phyloP scores from a whole-genome alignment of 805 yeast genomes.

The Schwanniomyces sp. region DNA sequence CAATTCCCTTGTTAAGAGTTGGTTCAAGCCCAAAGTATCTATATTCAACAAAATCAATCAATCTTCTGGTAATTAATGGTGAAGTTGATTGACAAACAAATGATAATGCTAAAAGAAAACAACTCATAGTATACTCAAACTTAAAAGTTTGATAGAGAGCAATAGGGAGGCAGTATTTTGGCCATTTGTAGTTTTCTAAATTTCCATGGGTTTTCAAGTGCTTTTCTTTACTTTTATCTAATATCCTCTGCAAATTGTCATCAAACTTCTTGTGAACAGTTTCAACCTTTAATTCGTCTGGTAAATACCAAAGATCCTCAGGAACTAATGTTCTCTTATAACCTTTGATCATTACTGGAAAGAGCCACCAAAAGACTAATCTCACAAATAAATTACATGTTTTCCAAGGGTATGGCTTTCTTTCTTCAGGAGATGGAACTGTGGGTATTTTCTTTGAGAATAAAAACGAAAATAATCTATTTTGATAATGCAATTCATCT shows the following conservation, averaged over 20 bases:
- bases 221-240: constrained; percentile 18
- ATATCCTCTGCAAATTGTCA: constrained; percentile 17
- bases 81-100: constrained; percentile 55
- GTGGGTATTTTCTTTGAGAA: constrained; percentile 52
- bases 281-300: constrained; percentile 37
- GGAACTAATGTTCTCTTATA: constrained; percentile 37
- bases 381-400: constrained; percentile 37
- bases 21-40: constrained; percentile 43
- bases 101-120: constrained; percentile 42
- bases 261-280: constrained; percentile 31
- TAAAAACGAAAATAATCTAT: constrained; percentile 50
- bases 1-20: constrained; percentile 62
- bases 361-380: constrained; percentile 39
- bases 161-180: constrained; percentile 33
- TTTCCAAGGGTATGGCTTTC: constrained; percentile 50
- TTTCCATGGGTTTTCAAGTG: constrained; percentile 16
- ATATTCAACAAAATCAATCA: constrained; percentile 63
- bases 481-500: constrained; percentile 42
- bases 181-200: constrained; percentile 38
- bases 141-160: constrained; percentile 53
- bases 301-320: constrained; percentile 35
- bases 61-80: constrained; percentile 64
- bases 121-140: constrained; percentile 40
- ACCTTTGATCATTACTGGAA: constrained; percentile 42
- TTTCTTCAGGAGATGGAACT: constrained; percentile 50